A percentile compares a stretch with the other conserved stretches of the same genome.
Evolutionary conservation across 2,329 filamentous ascomycete genomes (phyloP).

Genomic region (Xylaria sp.): DNA sequence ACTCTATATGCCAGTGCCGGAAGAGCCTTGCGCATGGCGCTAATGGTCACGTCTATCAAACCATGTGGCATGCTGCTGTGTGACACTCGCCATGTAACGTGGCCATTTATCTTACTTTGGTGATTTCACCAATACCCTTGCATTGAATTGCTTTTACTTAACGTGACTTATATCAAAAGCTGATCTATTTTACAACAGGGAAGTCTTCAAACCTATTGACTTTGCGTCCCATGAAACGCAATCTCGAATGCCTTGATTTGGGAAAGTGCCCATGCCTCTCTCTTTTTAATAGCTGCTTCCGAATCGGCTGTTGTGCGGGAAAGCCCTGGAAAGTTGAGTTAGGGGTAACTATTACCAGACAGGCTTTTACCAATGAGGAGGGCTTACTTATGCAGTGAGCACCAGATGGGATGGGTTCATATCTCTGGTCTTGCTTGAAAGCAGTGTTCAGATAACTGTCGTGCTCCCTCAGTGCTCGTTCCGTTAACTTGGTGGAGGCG

Average conservation of each 20-base stretch:
- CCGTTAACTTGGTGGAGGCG: background rate
- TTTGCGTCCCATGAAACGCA: slow-evolving; percentile 2
- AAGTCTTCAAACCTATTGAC: background rate
- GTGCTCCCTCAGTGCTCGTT: slow-evolving; percentile 15
- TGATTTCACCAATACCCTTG: background rate
- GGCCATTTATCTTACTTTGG: too few species aligned
- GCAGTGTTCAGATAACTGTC: background rate
- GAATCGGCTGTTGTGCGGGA: background rate
- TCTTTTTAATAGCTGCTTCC: background rate
- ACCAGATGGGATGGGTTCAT: slow-evolving; percentile 19
- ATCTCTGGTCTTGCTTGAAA: background rate
- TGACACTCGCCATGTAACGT: background rate
- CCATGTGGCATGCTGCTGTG: slow-evolving; percentile 6
- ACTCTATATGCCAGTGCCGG: background rate
- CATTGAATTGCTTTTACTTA: background rate
- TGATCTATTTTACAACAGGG: background rate
- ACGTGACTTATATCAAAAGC: background rate
- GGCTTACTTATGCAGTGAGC: slow-evolving; percentile 18
- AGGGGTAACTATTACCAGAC: background rate
- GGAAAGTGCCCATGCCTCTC: slow-evolving; percentile 8
- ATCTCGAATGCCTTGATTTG: slow-evolving; percentile 26
- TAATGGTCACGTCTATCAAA: background rate
- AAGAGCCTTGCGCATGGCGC: background rate
- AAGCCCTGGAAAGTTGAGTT: slow-evolving; percentile 2
- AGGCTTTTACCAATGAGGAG: background rate